Conservation (phyloP, 306 rosid genomes). For the Prunus campanulata region DNA sequence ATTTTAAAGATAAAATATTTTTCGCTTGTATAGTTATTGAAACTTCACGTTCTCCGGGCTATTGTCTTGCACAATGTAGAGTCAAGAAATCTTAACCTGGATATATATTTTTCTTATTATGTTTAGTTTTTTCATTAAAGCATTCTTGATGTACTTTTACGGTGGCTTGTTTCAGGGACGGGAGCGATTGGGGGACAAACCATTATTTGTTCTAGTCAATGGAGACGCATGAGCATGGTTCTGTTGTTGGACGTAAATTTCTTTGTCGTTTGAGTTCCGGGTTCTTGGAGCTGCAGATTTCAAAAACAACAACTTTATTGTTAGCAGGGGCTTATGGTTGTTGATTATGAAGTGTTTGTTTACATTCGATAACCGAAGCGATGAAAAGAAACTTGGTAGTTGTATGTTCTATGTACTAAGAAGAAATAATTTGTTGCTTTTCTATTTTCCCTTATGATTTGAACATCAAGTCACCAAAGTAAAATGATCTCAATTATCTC, state of each 20-base stretch:
- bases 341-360: conserved; percentile 24
- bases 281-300: conserved; percentile 28
- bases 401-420: background rate
- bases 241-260: conserved; percentile 8
- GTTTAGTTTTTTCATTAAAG: background rate
- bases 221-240: conserved; percentile 44
- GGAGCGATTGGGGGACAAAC: conserved; percentile 59
- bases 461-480: background rate
- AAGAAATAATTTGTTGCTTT: background rate
- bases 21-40: background rate
- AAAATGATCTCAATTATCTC: background rate
- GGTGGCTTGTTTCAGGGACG: conserved; percentile 67
- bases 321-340: conserved; percentile 18
- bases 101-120: background rate
- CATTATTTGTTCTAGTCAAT: conserved; percentile 69
- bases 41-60: background rate
- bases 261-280: conserved; percentile 24
- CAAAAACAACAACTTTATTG: conserved; percentile 16
- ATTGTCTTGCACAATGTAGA: background rate
- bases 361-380: conserved; percentile 28
- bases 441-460: background rate
- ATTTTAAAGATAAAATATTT: background rate
- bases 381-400: conserved; percentile 3
- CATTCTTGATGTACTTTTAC: conserved; percentile 10
- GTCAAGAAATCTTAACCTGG: background rate